phyloP scores from a whole-genome alignment of 2,329 filamentous ascomycete genomes.

The Geosmithia morbida region DNA sequence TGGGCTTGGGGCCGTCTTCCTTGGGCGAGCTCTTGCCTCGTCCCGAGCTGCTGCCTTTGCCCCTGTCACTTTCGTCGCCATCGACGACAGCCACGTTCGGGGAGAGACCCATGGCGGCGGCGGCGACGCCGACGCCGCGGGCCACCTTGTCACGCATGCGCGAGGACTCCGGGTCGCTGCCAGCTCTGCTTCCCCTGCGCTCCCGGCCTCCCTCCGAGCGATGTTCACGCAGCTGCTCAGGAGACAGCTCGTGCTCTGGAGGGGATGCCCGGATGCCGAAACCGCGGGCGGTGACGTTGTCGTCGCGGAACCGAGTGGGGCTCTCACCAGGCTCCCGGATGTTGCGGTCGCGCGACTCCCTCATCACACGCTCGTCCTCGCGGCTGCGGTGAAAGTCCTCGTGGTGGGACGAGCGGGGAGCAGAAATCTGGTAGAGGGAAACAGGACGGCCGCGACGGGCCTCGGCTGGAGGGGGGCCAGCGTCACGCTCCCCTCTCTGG shows the following conservation, averaged over 20 bases:
- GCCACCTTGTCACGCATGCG: conserved; percentile 32
- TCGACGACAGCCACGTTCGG: conserved; percentile 22
- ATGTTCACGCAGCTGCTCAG: conserved; percentile 19
- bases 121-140: conserved; percentile 31
- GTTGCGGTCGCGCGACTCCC: conserved; percentile 23
- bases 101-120: conserved; percentile 29
- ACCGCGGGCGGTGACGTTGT: conserved; percentile 29
- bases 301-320: conserved; percentile 25
- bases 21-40: conserved; percentile 16
- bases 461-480: conserved; percentile 3
- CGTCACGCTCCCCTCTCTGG: neutral
- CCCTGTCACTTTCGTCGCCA: conserved; percentile 12
- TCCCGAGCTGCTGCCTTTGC: conserved; percentile 2
- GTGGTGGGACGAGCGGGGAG: conserved; percentile 24
- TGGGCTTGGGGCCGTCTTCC: conserved; percentile 10
- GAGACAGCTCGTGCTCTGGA: conserved; percentile 24
- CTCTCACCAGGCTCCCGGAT: conserved; percentile 7
- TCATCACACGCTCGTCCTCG: conserved; percentile 29
- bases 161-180: conserved; percentile 20
- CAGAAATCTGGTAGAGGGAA: conserved; percentile 33
- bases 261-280: conserved; percentile 34
- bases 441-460: conserved; percentile 25
- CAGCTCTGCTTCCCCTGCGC: conserved; percentile 13
- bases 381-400: conserved; percentile 34
- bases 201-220: conserved; percentile 14